phyloP scores from a whole-genome alignment of 768 basidiomycete species.

The Podaxis sp. region DNA sequence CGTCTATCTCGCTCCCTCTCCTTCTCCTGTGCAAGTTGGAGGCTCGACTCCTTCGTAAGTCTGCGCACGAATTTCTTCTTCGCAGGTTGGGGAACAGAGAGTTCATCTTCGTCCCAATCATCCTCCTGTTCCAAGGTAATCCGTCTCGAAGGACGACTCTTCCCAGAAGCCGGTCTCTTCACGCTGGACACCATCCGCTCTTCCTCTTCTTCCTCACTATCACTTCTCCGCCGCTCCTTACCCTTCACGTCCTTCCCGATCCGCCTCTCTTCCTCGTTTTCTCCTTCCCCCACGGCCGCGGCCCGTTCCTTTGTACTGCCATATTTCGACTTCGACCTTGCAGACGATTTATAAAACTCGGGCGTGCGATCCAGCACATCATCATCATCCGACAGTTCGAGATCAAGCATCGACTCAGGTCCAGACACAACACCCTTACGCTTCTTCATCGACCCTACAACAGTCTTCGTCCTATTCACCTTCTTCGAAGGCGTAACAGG shows the following conservation, averaged over 20 bases:
- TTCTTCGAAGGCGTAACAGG: conserved; percentile 9
- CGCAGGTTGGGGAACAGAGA: background rate
- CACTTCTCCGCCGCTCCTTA: background rate
- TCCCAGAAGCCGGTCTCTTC: background rate
- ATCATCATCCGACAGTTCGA: conserved; percentile 14
- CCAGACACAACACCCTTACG: background rate
- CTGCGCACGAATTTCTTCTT: conserved; percentile 6
- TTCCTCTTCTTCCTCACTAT: background rate
- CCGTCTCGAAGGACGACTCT: no score
- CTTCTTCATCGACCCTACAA: conserved; percentile 4
- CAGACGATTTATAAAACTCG: background rate
- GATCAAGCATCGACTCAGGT: background rate
- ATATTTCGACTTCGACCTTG: background rate
- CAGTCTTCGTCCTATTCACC: conserved; percentile 11
- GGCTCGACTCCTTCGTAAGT: background rate
- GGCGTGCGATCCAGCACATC: conserved; percentile 2
- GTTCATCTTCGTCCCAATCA: background rate
- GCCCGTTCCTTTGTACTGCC: conserved; percentile 6
- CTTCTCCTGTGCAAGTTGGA: background rate
- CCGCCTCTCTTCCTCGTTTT: conserved; percentile 1
- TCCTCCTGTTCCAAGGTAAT: background rate
- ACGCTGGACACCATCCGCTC: background rate
- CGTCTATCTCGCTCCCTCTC: background rate
- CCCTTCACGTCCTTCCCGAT: background rate
- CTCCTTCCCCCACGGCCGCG: conserved; percentile 7